These are phyloP conservation scores for Hanseniaspora taiwanica DNA, from an alignment of 805 yeast species.

Conservation along the genomic window DNA sequence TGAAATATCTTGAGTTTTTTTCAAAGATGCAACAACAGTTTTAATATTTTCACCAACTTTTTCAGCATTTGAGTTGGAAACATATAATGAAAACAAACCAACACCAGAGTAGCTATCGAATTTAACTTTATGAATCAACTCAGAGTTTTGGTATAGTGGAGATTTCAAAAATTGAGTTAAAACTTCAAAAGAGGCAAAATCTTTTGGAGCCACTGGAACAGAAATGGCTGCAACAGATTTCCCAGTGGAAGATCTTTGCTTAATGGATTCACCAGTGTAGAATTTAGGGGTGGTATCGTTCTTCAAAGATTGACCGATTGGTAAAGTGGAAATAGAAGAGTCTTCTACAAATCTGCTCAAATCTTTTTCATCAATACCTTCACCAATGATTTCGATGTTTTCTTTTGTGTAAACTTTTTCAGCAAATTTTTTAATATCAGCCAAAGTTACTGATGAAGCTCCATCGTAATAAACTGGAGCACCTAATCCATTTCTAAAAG, in stretches of 20 bases:
- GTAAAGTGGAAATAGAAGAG: conserved; percentile 47
- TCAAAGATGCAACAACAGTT: conserved; percentile 38
- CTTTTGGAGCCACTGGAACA: conserved; percentile 55
- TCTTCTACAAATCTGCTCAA: conserved; percentile 53
- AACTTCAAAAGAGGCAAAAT: conserved; percentile 54
- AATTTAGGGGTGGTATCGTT: conserved; percentile 28
- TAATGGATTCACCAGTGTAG: conserved; percentile 48
- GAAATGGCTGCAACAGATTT: conserved; percentile 68
- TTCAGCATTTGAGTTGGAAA: conserved; percentile 44
- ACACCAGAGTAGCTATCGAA: conserved; percentile 52
- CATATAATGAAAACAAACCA: conserved; percentile 63
- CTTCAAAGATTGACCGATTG: conserved; percentile 43
- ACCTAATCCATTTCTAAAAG: conserved; percentile 84
- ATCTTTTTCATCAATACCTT: conserved; percentile 63
- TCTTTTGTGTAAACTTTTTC: conserved; percentile 52
- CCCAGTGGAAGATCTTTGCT: conserved; percentile 48
- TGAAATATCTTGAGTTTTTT: conserved; percentile 42
- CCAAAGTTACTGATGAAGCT: conserved; percentile 39
- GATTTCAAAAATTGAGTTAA: conserved; percentile 53
- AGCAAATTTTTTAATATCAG: conserved; percentile 57
- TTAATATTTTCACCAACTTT: conserved; percentile 49
- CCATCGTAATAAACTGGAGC: conserved; percentile 68
- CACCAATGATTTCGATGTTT: conserved; percentile 57
- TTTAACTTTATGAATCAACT: conserved; percentile 38
- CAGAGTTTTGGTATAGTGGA: conserved; percentile 42